Conservation (phyloP, 768 basidiomycete genomes). For the Tylopilus sp. region DNA sequence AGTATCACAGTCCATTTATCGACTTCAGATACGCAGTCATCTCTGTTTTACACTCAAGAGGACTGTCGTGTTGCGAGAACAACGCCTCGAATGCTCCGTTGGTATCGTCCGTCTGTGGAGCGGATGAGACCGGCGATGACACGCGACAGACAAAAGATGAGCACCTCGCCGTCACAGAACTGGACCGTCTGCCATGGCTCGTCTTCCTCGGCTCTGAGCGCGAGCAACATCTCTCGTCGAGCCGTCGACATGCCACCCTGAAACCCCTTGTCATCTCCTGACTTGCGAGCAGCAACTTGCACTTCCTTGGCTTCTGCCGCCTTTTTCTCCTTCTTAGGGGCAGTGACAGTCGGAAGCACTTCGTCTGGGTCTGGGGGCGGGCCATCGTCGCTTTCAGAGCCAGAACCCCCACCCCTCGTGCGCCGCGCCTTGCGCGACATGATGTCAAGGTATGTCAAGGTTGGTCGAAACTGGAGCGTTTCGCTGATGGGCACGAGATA, state of each 20-base stretch:
- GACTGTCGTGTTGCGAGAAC: slow-evolving; percentile 54
- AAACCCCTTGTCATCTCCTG: slow-evolving; percentile 56
- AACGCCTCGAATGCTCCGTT: slow-evolving; percentile 55
- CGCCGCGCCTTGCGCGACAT: slow-evolving; percentile 61
- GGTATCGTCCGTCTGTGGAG: slow-evolving; percentile 55
- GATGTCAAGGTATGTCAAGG: slow-evolving; percentile 76
- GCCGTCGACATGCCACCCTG: slow-evolving; percentile 67
- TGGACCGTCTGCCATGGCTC: slow-evolving; percentile 70
- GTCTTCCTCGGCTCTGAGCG: slow-evolving; percentile 74
- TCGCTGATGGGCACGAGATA: slow-evolving; percentile 77
- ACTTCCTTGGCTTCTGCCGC: slow-evolving; percentile 67
- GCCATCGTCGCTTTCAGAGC: slow-evolving; percentile 75
- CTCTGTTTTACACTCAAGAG: slow-evolving; percentile 52
- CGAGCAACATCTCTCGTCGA: slow-evolving; percentile 72
- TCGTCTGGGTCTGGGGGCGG: slow-evolving; percentile 82
- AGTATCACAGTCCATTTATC: slow-evolving; percentile 48
- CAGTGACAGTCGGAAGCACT: slow-evolving; percentile 38
- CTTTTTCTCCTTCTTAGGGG: slow-evolving; percentile 57
- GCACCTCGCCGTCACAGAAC: slow-evolving; percentile 63
- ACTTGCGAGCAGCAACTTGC: slow-evolving; percentile 69
- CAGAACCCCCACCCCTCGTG: slow-evolving; percentile 44
- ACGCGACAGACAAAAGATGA: slow-evolving; percentile 16
- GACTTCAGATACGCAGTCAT: slow-evolving; percentile 55
- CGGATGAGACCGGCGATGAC: slow-evolving; percentile 11
- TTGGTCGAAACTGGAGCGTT: slow-evolving; percentile 80